Evolutionary conservation across 306 rosid genomes (phyloP).

Genomic region (Malus asiatica): DNA sequence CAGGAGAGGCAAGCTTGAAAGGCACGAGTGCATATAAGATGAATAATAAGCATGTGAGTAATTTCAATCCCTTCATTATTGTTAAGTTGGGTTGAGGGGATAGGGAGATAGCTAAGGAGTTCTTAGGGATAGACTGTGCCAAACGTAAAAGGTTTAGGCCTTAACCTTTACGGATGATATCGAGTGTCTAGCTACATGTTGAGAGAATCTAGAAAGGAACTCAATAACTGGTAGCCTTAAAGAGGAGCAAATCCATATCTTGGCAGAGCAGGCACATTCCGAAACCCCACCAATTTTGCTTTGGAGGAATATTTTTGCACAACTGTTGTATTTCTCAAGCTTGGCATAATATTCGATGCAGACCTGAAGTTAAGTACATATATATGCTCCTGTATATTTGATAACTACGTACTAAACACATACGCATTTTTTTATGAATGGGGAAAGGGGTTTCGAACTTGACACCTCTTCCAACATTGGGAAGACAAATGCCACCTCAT

Average conservation of each 20-base stretch:
- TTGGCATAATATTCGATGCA: too few relatives aligned
- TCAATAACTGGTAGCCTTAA: not conserved
- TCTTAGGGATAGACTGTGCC: too few relatives aligned
- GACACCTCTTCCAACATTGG: too few relatives aligned
- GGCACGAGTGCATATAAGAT: not conserved
- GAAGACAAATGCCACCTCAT: too few relatives aligned
- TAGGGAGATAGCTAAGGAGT: too few relatives aligned
- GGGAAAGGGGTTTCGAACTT: too few relatives aligned
- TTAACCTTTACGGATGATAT: not conserved
- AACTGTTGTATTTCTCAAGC: not conserved
- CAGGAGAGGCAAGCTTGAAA: not conserved
- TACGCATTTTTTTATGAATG: too few relatives aligned
- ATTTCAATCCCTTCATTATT: not conserved
- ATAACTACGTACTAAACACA: too few relatives aligned
- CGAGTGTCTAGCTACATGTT: not conserved
- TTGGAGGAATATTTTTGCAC: not conserved
- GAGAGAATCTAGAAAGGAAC: not conserved
- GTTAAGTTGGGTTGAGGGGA: too few relatives aligned
- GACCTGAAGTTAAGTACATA: too few relatives aligned
- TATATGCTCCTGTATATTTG: too few relatives aligned
- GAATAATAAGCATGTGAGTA: slow-evolving; percentile 4
- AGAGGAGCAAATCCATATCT: not conserved
- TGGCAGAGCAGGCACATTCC: not conserved
- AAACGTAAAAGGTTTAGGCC: too few relatives aligned
- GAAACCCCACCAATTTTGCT: not conserved